Base-by-base conservation (phyloP, 1,139 yeast species). In the Ashbya aceris region DNA sequence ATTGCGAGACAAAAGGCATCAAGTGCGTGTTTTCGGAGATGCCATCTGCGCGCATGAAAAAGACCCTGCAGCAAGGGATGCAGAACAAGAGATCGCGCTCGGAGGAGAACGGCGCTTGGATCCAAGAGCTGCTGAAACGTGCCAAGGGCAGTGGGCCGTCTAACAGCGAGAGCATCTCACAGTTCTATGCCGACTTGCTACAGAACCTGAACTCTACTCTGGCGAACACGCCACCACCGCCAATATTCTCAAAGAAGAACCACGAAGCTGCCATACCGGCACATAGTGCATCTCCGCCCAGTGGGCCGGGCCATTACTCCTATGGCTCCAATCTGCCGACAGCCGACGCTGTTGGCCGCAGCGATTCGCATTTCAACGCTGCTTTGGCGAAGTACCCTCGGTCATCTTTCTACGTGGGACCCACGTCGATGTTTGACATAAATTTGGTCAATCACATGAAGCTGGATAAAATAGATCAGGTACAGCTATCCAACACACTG, bases 341-440 rank as follows among this genome's bases (percentile, higher is more conserved):
- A 6, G 29, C 27, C n/a, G 31, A 12, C 31, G 13, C 31, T 5
- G 31, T 12, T 11, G 31, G 12, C 41, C 33, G 10, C 48, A 42
- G 35, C 26, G 34, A 35, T 5, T 17, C 17, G 9, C 17, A 27
- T 10, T 41, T 40, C 38, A 26, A 64, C 62, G 77, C 38, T 8
- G 77, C 74, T 4, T 70, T 75, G 0, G 70, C 77, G 35, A 89
- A 80, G 53, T 81, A 76, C 51, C 91, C 93, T 1, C 64, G 91
- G 43, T 81, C 89, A 0, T 78, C 86, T 30, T 82, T 81, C 55
- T 81, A 77, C 53, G 77, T 82, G 27, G 93, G 93, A 0, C 77
- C 87, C 1, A 79, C 87, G 0, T 79, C 87, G 30, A 68, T 79
- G 39, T 81, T 75, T 56, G 91, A 82, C 58, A 66, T 73, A 9